Base-by-base conservation (phyloP, 1,284 basidiomycete species). In the Ustilago curta region DNA sequence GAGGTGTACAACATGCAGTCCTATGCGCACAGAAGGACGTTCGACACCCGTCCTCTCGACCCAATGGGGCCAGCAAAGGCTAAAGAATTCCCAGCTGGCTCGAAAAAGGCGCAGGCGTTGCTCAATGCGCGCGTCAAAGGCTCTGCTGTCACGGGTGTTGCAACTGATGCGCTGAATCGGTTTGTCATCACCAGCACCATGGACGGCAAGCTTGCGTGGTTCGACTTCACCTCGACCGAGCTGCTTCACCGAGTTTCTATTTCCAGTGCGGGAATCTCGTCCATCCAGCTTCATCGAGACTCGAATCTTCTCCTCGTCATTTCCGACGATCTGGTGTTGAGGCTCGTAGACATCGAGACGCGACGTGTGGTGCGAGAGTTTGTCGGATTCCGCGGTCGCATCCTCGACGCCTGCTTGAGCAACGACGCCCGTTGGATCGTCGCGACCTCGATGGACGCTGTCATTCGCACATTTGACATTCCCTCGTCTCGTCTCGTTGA, bases 391-490 rank as follows among this genome's bases (percentile, higher is more conserved):
- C 67, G 78, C 11, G 81, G 76, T 1, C 68, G 79, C 4, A 76
- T 83, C 25, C 64, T 82, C 14, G 83, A 84, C 56, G 69, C 76
- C 0, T 67, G 76, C 51, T 97, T 97, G 85, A 97, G 95, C 8
- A 90, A 93, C 2, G 95, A 98, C 84, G 95, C 93, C 3, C 88
- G 95, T 68, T 98, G 96, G 96, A 87, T 99, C 42, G 89, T 98
- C 40, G 88, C 91, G 0, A 91, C 93, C 2, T 94, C 95, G 12
- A 87, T 96, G 56, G 97, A 99, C 84, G 93, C 93, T 1, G 89
- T 92, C 51, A 93, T 99, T 76, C 91, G 97, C 48, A 99, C 97
- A 0, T 99, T 94, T 83, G 97, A 99, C 84, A 89, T 99, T 21
- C 96, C 97, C 0, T 94, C 94, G 11, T 94, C 95, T 3, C 88